Conservation (phyloP, 805 yeast species). For the Huiozyma sinensis region DNA sequence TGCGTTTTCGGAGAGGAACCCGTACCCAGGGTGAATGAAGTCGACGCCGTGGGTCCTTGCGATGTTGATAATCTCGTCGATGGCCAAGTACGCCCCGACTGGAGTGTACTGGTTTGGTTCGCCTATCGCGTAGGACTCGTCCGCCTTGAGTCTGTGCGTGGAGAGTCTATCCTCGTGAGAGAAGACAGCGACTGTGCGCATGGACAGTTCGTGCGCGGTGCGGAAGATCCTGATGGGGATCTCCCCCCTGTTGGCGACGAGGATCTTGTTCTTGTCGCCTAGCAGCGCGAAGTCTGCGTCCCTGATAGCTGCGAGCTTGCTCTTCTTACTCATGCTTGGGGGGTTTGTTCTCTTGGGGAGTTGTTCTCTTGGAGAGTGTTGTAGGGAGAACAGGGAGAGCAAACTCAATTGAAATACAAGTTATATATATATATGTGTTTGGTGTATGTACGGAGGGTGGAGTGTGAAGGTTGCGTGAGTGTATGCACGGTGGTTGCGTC, state of each 20-base stretch:
- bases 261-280: conserved; percentile 42
- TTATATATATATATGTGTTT: too few species aligned
- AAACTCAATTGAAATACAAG: too few species aligned
- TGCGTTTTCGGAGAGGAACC: conserved; percentile 81
- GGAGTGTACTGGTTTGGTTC: conserved; percentile 83
- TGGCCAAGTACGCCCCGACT: conserved; percentile 90
- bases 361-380: too few species aligned
- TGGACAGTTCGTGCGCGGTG: conserved; percentile 93
- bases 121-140: conserved; percentile 89
- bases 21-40: conserved; percentile 91
- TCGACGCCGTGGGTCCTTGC: conserved; percentile 72
- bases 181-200: conserved; percentile 95
- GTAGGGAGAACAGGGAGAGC: too few species aligned
- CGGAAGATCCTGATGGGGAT: conserved; percentile 84
- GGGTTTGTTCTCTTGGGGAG: too few species aligned
- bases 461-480: too few species aligned
- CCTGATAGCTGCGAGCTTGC: conserved; percentile 23
- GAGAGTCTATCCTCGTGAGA: conserved; percentile 92
- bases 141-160: conserved; percentile 91
- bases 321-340: background rate
- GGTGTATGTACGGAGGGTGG: too few species aligned
- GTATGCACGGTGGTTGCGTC: too few species aligned
- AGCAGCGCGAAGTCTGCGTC: conserved; percentile 33
- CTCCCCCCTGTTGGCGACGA: conserved; percentile 80
- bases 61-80: conserved; percentile 85